Evolutionary conservation across 2,329 filamentous ascomycete species (phyloP), one percentile per base, ranked within the genome.

Genomic region (Thielaviopsis musarum): DNA sequence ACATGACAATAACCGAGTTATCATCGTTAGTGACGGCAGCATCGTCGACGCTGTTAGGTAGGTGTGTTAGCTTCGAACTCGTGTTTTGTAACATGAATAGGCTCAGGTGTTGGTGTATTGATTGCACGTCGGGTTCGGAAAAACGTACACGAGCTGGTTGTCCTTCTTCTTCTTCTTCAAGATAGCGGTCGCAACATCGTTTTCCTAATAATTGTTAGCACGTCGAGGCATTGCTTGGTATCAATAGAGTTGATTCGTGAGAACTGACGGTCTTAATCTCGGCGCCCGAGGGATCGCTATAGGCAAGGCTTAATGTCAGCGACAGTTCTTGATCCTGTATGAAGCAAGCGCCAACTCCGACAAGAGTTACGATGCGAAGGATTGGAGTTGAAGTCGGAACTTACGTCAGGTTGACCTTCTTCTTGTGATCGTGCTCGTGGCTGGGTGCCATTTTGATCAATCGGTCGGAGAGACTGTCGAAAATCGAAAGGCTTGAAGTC

Each of bases 111-210:
- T 56, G 19, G 4, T 15, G 28, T n/a, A 15, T 56, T 17, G 52
- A 9, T n/a, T 24, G 12, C 30, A 13, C 53, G 24, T 34, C 19
- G 45, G 56, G 57, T 62, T 57, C 56, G 53, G 58, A 41, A 26
- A 65, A 66, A 73, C 85, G 72, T 79, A 95, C 90, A 98, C 95
- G 72, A 98, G 76, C 70, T 91, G 94, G 76, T 98, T 98, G 68
- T 91, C 91, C 88, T 98, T 98, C 91, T 98, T 98, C 87, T 98
- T 98, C 82, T 97, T 97, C 80, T 96, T 97, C 69, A 98, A 82
- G 68, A 98, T 98, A 66, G 93, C 93, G 53, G 93, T 98, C 58
- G 93, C 83, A 63, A 85, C 89, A 70, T 95, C 93, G 72, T 96
- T 88, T 68, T 89, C 84, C 84, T 94, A 68, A 62, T 64, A 52